These are phyloP conservation scores for Pogostemon cablin DNA, from an alignment of 257 asterid genomes.

Conservation along the genomic window DNA sequence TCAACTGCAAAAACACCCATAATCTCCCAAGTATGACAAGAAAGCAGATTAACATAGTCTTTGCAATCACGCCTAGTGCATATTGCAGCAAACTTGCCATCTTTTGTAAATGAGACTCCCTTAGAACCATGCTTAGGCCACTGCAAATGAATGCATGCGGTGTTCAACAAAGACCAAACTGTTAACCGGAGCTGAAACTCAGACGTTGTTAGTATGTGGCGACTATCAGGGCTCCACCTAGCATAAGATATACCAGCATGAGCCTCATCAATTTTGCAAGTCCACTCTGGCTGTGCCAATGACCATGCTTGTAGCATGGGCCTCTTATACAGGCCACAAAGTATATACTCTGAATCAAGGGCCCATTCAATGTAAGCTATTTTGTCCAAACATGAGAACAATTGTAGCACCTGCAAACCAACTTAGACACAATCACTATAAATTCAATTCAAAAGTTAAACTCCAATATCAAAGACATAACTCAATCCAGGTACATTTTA, in stretches of 20 bases:
- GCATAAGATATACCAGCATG: conserved; percentile 95
- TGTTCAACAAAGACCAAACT: conserved; percentile 93
- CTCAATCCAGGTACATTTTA: background rate
- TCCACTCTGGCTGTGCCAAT: conserved; percentile 94
- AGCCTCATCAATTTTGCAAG: conserved; percentile 98
- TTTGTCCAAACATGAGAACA: conserved; percentile 93
- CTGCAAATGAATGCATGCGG: conserved; percentile 94
- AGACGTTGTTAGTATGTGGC: conserved; percentile 97
- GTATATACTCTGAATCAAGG: conserved; percentile 89
- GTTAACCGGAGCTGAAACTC: conserved; percentile 91
- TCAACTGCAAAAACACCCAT: conserved; percentile 96
- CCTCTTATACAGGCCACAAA: conserved; percentile 87
- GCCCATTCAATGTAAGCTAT: conserved; percentile 98
- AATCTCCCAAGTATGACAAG: conserved; percentile 92
- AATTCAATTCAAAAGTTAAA: conserved; percentile 30
- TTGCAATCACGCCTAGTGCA: conserved; percentile 99
- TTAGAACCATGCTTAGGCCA: conserved; percentile 96
- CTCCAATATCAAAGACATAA: conserved; percentile 17
- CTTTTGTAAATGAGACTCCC: conserved; percentile 95
- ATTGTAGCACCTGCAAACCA: conserved; percentile 73
- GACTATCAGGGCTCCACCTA: conserved; percentile 99
- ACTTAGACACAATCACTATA: conserved; percentile 20
- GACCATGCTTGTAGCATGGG: conserved; percentile 99
- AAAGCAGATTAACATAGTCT: conserved; percentile 89
- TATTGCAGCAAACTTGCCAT: conserved; percentile 93